These are phyloP conservation scores for Coix lacrymajobi DNA, from an alignment of 176 grass and related monocot genomes.

Conservation along the genomic window DNA sequence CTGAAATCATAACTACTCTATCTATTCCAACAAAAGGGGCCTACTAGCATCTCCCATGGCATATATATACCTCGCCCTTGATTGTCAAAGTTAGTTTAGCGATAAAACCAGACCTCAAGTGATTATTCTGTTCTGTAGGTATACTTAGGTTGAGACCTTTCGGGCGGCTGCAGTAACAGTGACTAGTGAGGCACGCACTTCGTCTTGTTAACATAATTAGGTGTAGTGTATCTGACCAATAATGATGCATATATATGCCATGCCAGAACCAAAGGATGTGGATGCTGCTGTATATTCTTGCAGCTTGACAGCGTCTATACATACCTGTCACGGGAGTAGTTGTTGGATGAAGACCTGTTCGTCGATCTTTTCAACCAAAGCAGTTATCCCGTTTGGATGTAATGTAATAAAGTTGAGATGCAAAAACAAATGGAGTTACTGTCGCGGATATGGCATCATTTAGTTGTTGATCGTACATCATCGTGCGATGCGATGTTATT, in stretches of 20 bases:
- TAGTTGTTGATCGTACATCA: not conserved
- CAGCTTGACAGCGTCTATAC: not conserved
- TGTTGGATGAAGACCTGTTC: not conserved
- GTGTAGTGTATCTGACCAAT: not conserved
- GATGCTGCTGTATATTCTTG: not conserved
- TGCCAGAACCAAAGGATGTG: not conserved
- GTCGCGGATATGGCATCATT: not conserved
- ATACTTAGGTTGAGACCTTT: not conserved
- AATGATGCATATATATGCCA: not conserved
- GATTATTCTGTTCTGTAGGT: not conserved
- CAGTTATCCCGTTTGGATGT: not conserved
- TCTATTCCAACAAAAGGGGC: not conserved
- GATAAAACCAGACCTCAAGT: not conserved
- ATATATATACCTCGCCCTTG: not conserved
- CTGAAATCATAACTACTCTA: conserved; percentile 12
- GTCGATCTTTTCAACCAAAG: not conserved
- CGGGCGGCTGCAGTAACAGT: not conserved
- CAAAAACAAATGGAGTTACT: not conserved
- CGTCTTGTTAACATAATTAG: not conserved
- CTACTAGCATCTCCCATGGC: not conserved
- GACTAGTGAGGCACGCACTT: not conserved
- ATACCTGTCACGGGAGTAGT: not conserved
- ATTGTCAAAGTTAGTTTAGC: not conserved
- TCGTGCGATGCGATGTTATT: too few relatives aligned
- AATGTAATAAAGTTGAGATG: not conserved